Evolutionary conservation across 192 early-diverging fungal species (phyloP).

Genomic region (Chytriomyces hyalinus): DNA sequence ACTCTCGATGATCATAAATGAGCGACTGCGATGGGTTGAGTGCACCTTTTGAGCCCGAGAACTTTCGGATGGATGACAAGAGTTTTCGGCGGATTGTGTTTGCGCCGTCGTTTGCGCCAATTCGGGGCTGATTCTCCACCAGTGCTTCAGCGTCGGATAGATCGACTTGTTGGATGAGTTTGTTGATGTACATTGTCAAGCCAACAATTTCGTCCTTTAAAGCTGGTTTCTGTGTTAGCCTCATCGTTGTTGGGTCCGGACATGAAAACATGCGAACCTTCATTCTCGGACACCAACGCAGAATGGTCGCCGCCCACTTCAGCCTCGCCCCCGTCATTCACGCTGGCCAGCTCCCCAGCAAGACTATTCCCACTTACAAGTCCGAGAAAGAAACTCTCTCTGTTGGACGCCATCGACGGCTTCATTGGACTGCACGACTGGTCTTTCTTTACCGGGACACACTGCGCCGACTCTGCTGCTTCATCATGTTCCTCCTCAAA

Average conservation of each 20-base stretch:
- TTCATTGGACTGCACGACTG: background rate
- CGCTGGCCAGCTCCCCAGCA: background rate
- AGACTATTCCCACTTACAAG: background rate
- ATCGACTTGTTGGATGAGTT: constrained; percentile 3
- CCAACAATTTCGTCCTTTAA: constrained; percentile 6
- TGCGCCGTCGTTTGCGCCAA: background rate
- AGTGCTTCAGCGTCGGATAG: constrained; percentile 2
- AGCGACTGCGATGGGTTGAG: background rate
- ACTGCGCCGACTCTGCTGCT: too few relatives aligned
- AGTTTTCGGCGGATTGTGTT: background rate
- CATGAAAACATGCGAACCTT: background rate
- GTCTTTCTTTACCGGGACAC: background rate
- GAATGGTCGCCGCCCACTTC: background rate
- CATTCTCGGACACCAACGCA: constrained; percentile 15
- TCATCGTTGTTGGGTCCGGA: background rate
- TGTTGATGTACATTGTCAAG: constrained; percentile 21
- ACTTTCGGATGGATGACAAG: constrained; percentile 4
- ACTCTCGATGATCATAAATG: constrained; percentile 4
- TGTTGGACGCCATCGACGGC: background rate
- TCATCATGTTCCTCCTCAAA: background rate
- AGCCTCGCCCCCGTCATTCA: background rate
- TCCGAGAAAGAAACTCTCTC: background rate
- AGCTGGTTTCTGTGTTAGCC: background rate
- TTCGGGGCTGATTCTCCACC: background rate
- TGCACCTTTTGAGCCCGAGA: background rate